phyloP scores from a whole-genome alignment of 2,329 filamentous ascomycete species.

The Verticillium nubilum region DNA sequence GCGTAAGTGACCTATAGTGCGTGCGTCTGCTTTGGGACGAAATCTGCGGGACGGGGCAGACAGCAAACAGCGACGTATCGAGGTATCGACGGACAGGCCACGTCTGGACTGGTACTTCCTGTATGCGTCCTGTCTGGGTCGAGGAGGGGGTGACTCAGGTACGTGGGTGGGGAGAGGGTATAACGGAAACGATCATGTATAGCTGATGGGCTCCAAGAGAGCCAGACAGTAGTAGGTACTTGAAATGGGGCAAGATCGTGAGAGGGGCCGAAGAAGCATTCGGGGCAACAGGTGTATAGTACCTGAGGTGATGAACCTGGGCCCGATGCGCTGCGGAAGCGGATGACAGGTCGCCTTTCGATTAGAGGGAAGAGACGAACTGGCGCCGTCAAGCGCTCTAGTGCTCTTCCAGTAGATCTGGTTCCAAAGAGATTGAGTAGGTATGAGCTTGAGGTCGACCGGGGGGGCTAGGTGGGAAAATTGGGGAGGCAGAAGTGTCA shows the following conservation, averaged over 20 bases:
- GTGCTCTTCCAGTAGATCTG: neutral
- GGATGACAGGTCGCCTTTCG: neutral
- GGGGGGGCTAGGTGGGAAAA: neutral
- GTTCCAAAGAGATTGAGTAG: neutral
- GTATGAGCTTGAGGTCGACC: neutral
- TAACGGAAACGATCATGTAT: neutral
- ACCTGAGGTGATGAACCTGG: neutral
- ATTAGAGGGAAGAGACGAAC: neutral
- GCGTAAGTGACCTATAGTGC: neutral
- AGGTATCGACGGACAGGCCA: neutral
- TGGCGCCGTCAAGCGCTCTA: neutral
- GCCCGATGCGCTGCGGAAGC: neutral
- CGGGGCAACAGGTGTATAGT: neutral
- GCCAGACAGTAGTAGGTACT: neutral
- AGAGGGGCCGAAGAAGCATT: neutral
- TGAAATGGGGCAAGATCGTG: neutral
- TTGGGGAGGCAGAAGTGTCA: neutral
- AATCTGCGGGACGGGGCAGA: neutral
- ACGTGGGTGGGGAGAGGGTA: neutral
- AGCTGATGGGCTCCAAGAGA: neutral
- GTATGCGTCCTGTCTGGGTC: neutral
- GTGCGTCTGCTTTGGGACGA: neutral
- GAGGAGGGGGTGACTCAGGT: neutral
- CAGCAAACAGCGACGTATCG: neutral
- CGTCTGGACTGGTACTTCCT: neutral